Base-by-base conservation (phyloP, 2,329 filamentous ascomycete species). In the Zarea fungicola region DNA sequence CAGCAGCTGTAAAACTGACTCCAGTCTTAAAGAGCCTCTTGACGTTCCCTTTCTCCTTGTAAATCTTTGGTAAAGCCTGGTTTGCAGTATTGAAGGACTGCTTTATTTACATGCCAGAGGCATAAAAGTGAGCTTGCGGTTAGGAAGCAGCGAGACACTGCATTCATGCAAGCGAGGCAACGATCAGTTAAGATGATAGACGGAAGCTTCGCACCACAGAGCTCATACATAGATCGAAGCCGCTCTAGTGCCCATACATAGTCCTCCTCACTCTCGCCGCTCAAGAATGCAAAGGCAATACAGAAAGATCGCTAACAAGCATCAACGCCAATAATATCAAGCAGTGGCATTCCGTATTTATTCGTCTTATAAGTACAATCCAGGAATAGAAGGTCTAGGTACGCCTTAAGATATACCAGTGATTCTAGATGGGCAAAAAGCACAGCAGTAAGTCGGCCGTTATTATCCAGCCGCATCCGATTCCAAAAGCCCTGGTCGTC, bases 341-440 rank as follows among this genome's bases (percentile, higher is more conserved):
- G 49, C 8, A 60, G 46, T 8, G 42, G 54, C 46, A 60, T 60
- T 4, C 21, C 22, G 21, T 56, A 55, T 39, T 56, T 60, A 28
- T 59, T 60, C 3, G 49, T 60, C 37, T 60, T 59, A 32, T 60
- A 60, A 6, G 46, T 59, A 39, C 39, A 60, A 34, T 57, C 52
- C 26, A 59, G 21, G 23, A 60, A 14, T 10, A 58, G 34, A 2
- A 56, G 9, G 23, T 57, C 46, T 7, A 46, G 53, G 44, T 61
- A 56, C 2, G 22, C 10, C 25, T 59, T 26, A 13, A 60, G 51
- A 40, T 59, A 58, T 32, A 18, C 44, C 3, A 58, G 34, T 26
- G 51, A 60, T 11, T 59, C 48, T 40, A 45, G 57, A 52, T 59
- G 49, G 16, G 57, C 51, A 40, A 59, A 59, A 14, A 60, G 50